Evolutionary conservation across 495 filamentous ascomycete species (phyloP).

Genomic region (Pyronema domesticum): DNA sequence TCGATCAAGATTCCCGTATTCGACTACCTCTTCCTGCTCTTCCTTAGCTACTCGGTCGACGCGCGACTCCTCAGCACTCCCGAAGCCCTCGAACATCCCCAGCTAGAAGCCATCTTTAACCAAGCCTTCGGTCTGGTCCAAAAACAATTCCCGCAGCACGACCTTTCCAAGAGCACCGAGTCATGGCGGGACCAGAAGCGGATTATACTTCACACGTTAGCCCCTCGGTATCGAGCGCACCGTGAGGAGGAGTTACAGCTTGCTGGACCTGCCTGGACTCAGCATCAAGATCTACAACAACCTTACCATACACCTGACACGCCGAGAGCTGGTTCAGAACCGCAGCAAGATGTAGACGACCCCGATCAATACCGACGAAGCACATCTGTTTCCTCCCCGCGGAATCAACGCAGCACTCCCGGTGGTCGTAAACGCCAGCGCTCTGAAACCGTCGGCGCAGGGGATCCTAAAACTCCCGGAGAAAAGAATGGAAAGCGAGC

Average conservation of each 20-base stretch:
- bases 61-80: background rate
- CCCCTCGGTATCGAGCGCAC: too few relatives aligned
- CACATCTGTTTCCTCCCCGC: background rate
- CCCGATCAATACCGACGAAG: background rate
- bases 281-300: background rate
- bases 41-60: background rate
- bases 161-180: background rate
- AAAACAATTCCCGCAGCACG: background rate
- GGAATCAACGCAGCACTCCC: background rate
- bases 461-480: background rate
- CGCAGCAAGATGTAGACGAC: background rate
- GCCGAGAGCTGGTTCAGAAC: background rate
- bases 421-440: background rate
- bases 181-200: background rate
- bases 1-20: background rate
- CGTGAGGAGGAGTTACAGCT: too few relatives aligned
- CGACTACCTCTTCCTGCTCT: background rate
- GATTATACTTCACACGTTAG: background rate
- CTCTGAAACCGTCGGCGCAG: background rate
- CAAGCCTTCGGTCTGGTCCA: background rate
- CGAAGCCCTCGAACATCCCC: background rate
- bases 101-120: background rate
- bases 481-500: constrained; percentile 1
- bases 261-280: too few relatives aligned
- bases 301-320: background rate